Percentiles rank a stretch among this genome's conserved stretches.
Conservation (phyloP, 2,329 filamentous ascomycete genomes). For the Seiridium unicorne region DNA sequence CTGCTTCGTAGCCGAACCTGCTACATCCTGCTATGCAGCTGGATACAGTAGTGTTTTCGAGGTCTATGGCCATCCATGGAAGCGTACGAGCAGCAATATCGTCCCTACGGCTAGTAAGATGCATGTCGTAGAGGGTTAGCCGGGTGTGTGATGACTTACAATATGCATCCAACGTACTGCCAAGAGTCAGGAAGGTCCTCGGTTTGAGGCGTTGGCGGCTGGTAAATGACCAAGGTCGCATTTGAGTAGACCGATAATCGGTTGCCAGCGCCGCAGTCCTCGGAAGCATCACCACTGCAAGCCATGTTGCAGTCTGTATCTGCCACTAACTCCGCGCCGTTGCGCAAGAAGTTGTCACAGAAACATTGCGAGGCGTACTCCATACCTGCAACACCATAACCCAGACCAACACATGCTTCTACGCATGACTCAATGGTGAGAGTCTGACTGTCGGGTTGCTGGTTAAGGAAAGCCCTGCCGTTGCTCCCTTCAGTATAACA, state of each 20-base stretch:
- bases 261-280: slow-evolving; percentile 22
- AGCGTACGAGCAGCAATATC: slow-evolving; percentile 24
- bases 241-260: slow-evolving; percentile 20
- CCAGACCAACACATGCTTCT: slow-evolving; percentile 15
- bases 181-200: slow-evolving; percentile 12
- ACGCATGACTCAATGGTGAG: slow-evolving; percentile 22
- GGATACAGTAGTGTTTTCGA: slow-evolving; percentile 36
- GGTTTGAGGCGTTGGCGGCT: slow-evolving; percentile 15
- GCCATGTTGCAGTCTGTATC: slow-evolving; percentile 21
- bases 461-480: slow-evolving; percentile 14
- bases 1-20: slow-evolving; percentile 39
- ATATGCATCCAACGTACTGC: slow-evolving; percentile 20
- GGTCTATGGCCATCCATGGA: slow-evolving; percentile 35
- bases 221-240: slow-evolving; percentile 14
- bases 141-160: slow-evolving; percentile 7
- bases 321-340: slow-evolving; percentile 15
- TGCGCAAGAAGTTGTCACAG: slow-evolving; percentile 19
- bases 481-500: slow-evolving; percentile 19
- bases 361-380: slow-evolving; percentile 33
- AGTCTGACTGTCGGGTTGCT: slow-evolving; percentile 18
- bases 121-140: not conserved
- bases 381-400: slow-evolving; percentile 29
- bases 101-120: slow-evolving; percentile 13
- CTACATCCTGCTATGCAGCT: slow-evolving; percentile 39
- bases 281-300: slow-evolving; percentile 19